Percentiles rank a stretch among this genome's conserved stretches.
These are phyloP conservation scores for Neonectria coccinea DNA, from an alignment of 2,329 filamentous ascomycete genomes.

Conservation along the genomic window DNA sequence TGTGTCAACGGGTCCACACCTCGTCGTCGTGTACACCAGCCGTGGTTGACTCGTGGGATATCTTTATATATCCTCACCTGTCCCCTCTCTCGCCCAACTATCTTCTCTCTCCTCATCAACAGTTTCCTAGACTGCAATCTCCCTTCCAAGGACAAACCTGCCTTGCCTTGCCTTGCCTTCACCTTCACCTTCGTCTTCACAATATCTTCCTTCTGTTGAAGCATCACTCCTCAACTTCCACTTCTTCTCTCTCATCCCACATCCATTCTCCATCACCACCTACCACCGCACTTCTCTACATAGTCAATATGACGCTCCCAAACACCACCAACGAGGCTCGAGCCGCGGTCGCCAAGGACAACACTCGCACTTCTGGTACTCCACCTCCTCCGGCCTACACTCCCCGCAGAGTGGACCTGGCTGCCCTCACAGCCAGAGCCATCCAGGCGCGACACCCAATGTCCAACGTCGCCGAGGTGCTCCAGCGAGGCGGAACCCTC, in stretches of 20 bases:
- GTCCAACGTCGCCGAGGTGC: constrained; percentile 16
- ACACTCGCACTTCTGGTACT: constrained; percentile 9
- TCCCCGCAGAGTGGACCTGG: constrained; percentile 35
- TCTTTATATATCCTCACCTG: constrained; percentile 31
- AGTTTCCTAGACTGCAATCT: background rate
- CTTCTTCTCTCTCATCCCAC: background rate
- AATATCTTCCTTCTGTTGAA: too few relatives aligned
- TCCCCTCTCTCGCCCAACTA: constrained; percentile 10
- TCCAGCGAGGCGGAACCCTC: constrained; percentile 17
- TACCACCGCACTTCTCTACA: background rate
- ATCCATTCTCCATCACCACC: background rate
- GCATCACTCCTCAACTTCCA: background rate
- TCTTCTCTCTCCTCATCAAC: constrained; percentile 5
- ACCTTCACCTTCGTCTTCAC: background rate
- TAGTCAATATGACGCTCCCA: constrained; percentile 33
- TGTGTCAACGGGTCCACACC: constrained; percentile 31
- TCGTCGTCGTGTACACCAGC: constrained; percentile 30
- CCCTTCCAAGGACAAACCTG: background rate
- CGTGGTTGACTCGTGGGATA: constrained; percentile 24
- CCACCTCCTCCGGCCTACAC: constrained; percentile 50
- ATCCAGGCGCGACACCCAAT: constrained; percentile 32
- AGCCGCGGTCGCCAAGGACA: constrained; percentile 37
- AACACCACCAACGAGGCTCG: constrained; percentile 31
- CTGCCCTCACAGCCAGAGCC: constrained; percentile 32
- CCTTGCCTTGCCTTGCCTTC: background rate